phyloP scores from a whole-genome alignment of 2,329 filamentous ascomycete genomes.

The Phyllosticta citrichinensis region DNA sequence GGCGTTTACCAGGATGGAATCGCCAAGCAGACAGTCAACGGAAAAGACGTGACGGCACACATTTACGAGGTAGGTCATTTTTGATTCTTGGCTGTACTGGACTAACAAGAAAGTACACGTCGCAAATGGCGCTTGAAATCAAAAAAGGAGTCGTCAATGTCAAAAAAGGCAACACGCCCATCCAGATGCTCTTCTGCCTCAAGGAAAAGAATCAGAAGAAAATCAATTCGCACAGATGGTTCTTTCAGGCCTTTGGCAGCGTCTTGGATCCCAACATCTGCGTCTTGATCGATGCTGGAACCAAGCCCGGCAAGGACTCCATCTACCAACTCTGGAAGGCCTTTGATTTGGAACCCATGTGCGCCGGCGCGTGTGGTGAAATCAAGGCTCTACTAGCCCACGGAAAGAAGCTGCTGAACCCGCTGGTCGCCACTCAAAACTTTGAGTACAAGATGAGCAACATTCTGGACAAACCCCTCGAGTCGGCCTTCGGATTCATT shows the following conservation, averaged over 20 bases:
- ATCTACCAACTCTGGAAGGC: slow-evolving; percentile 99
- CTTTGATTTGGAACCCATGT: slow-evolving; percentile 96
- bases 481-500: slow-evolving; percentile 97
- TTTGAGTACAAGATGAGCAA: slow-evolving; percentile 99
- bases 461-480: slow-evolving; percentile 93
- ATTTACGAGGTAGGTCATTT: slow-evolving; percentile 57
- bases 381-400: slow-evolving; percentile 95
- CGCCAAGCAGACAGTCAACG: slow-evolving; percentile 94
- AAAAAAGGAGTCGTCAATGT: slow-evolving; percentile 83
- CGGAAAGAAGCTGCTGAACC: slow-evolving; percentile 84
- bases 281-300: slow-evolving; percentile 91
- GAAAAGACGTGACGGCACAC: slow-evolving; percentile 91
- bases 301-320: slow-evolving; percentile 83
- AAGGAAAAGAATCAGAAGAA: slow-evolving; percentile 99
- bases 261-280: slow-evolving; percentile 94
- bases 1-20: slow-evolving; percentile 98
- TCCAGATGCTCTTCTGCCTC: slow-evolving; percentile 94
- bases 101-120: slow-evolving; percentile 51
- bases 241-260: slow-evolving; percentile 92
- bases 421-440: slow-evolving; percentile 90
- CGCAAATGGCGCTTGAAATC: slow-evolving; percentile 74
- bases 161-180: slow-evolving; percentile 73
- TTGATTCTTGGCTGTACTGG: background rate
- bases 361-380: slow-evolving; percentile 92
- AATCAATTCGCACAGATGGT: slow-evolving; percentile 99